Conservation (phyloP, 1,139 yeast genomes). For the Geotrichum bryndzae region DNA sequence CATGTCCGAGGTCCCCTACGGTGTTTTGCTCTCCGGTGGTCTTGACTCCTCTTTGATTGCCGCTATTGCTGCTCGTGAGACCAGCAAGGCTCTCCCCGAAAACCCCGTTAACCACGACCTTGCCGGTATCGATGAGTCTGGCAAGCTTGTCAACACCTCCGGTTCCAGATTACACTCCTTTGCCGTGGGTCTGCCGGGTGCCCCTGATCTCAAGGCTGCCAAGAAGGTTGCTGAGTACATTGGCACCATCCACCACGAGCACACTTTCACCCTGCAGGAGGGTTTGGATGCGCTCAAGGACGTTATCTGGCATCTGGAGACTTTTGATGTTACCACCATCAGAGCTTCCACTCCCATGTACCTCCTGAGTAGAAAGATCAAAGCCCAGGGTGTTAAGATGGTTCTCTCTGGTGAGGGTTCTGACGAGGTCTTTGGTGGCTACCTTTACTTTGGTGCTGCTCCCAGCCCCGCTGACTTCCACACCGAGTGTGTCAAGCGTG, state of each 20-base stretch:
- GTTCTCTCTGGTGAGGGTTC: slow-evolving; percentile 98
- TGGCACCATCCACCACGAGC: slow-evolving; percentile 96
- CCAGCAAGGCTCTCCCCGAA: slow-evolving; percentile 64
- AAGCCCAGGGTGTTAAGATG: slow-evolving; percentile 99
- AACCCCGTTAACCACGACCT: slow-evolving; percentile 47
- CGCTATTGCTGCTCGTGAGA: slow-evolving; percentile 93
- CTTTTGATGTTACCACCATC: slow-evolving; percentile 96
- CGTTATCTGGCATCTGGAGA: slow-evolving; percentile 92
- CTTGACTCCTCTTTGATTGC: slow-evolving; percentile 95
- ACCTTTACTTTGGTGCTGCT: slow-evolving; percentile 93
- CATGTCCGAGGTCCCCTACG: slow-evolving; percentile 98
- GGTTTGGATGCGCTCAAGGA: slow-evolving; percentile 94
- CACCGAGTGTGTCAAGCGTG: slow-evolving; percentile 89
- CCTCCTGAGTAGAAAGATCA: slow-evolving; percentile 88
- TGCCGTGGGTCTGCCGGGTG: slow-evolving; percentile 95
- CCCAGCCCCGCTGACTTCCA: slow-evolving; percentile 92
- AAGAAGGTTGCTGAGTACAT: slow-evolving; percentile 87
- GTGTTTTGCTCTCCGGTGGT: slow-evolving; percentile 94
- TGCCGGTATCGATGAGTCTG: slow-evolving; percentile 88
- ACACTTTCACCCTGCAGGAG: slow-evolving; percentile 91
- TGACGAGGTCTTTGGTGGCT: slow-evolving; percentile 98
- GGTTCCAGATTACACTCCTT: slow-evolving; percentile 90
- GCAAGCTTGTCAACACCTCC: slow-evolving; percentile 67
- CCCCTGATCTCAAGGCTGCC: slow-evolving; percentile 96
- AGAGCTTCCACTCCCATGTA: slow-evolving; percentile 99